These are phyloP conservation scores for Cubamyces sp. DNA, from an alignment of 768 basidiomycete species.

Conservation along the genomic window DNA sequence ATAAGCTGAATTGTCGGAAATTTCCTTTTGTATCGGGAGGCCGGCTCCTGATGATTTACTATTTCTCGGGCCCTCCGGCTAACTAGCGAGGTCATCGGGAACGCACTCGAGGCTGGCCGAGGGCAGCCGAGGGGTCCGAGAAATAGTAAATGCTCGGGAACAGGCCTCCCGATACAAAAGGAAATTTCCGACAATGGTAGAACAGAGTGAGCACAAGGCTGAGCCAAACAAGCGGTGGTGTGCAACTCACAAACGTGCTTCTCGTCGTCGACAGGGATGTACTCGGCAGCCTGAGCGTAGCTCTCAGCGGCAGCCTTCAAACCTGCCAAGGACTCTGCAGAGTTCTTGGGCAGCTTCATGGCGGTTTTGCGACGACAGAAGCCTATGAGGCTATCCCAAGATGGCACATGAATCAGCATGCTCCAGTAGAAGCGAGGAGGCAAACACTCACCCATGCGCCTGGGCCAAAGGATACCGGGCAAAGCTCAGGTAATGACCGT, in stretches of 20 bases:
- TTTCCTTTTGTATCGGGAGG: too few relatives aligned
- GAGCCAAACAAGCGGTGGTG: background rate
- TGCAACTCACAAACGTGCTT: constrained; percentile 2
- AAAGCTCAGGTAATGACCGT: constrained; percentile 1
- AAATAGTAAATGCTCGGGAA: too few relatives aligned
- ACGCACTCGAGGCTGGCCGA: too few relatives aligned
- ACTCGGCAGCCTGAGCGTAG: constrained; percentile 12
- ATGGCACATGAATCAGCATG: too few relatives aligned
- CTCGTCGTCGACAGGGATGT: constrained; percentile 25
- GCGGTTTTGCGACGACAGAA: constrained; percentile 24
- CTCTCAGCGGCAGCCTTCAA: constrained; percentile 3
- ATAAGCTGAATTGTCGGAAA: constrained; percentile 16
- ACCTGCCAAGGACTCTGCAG: background rate
- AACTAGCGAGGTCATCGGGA: too few relatives aligned
- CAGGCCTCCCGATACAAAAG: too few relatives aligned
- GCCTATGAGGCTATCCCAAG: constrained; percentile 8
- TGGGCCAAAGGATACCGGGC: constrained; percentile 7
- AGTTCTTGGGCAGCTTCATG: background rate
- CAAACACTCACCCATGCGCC: constrained; percentile 5
- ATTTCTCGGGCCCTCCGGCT: too few relatives aligned
- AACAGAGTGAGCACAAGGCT: background rate
- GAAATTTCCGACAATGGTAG: too few relatives aligned
- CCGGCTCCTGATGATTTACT: too few relatives aligned
- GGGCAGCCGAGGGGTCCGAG: too few relatives aligned
- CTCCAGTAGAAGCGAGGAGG: background rate